Evolutionary conservation across 2,329 filamentous ascomycete genomes (phyloP), one percentile per base, ranked within the genome.

Genomic region (Blastomyces percursus): DNA sequence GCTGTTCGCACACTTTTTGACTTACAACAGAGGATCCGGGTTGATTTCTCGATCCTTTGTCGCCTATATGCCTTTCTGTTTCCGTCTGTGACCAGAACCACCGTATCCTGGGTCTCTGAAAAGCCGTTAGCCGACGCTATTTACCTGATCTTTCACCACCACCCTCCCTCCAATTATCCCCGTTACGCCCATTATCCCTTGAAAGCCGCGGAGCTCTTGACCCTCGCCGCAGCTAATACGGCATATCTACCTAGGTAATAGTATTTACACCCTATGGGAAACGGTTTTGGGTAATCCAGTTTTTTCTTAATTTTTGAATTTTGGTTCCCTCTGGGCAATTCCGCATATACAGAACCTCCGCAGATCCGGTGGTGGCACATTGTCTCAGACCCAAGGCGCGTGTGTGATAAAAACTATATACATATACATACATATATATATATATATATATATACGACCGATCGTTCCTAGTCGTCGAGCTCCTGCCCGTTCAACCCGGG

Each of bases 401-500:
- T 35, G 35, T 21, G n/a, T 24, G 32, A 32, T 40, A 16, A 32
- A 32, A n/a, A n/a, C n/a, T n/a, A 38, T 14, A 32, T 1, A 32
- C 7, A 32, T 7, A 32, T 7, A 32, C 32, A 9, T 9, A 35
- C 2, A 35, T 11, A 35, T 9, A 11, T 3, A 12, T 19, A 44
- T 1, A 44, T 1, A 48, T 5, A 48, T 9, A 48, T 48, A 48
- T 48, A 24, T 46, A 59, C 5, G 48, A n/a, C 35, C 46, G 6
- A 3, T 19, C 46, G 3, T 5, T 48, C 3, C 21, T 24, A 51
- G 24, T 7, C 48, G 19, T 51, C 21, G 16, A 48, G 38, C 42
- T 56, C 51, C 48, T 54, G 54, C 62, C 63, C 66, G 62, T 62
- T 63, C 61, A 64, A 65, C 59, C 65, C 27, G 61, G 40, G 19